Percentiles rank a stretch among this genome's conserved stretches.
Evolutionary conservation across 495 filamentous ascomycete species (phyloP).

Genomic region (Daldinia grandis): DNA sequence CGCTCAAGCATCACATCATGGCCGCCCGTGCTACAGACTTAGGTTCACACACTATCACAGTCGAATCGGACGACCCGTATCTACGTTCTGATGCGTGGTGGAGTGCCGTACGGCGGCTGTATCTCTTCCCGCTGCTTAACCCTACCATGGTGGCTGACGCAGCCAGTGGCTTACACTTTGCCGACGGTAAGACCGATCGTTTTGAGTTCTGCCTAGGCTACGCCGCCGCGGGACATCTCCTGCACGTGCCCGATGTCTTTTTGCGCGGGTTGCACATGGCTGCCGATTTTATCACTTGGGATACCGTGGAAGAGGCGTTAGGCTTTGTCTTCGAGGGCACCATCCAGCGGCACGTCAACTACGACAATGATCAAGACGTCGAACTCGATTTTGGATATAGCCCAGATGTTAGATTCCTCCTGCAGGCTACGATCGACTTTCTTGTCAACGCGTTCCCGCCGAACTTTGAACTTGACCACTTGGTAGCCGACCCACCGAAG

Average conservation of each 20-base stretch:
- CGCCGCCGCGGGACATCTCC: slow-evolving; percentile 59
- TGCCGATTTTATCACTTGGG: slow-evolving; percentile 58
- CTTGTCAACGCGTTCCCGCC: slow-evolving; percentile 57
- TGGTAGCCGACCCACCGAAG: slow-evolving; percentile 46
- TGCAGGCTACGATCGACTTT: slow-evolving; percentile 53
- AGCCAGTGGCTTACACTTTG: slow-evolving; percentile 34
- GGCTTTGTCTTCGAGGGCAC: slow-evolving; percentile 46
- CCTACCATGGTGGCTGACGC: slow-evolving; percentile 31
- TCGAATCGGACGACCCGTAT: slow-evolving; percentile 58
- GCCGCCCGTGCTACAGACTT: slow-evolving; percentile 38
- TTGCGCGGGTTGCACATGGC: slow-evolving; percentile 58
- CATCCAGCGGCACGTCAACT: slow-evolving; percentile 36
- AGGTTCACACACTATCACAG: slow-evolving; percentile 48
- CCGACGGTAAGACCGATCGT: slow-evolving; percentile 47
- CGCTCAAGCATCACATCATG: slow-evolving; percentile 49
- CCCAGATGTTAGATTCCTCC: slow-evolving; percentile 43
- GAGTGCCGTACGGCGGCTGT: slow-evolving; percentile 58
- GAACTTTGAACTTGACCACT: slow-evolving; percentile 58
- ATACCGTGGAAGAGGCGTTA: slow-evolving; percentile 61
- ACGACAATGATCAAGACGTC: slow-evolving; percentile 40
- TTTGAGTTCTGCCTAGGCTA: slow-evolving; percentile 62
- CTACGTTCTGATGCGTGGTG: slow-evolving; percentile 59
- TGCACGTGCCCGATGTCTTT: slow-evolving; percentile 56
- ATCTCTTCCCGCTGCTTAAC: slow-evolving; percentile 54
- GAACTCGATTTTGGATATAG: slow-evolving; percentile 45